phyloP scores from a whole-genome alignment of 345 rosid genomes.

The Mangifera indica region DNA sequence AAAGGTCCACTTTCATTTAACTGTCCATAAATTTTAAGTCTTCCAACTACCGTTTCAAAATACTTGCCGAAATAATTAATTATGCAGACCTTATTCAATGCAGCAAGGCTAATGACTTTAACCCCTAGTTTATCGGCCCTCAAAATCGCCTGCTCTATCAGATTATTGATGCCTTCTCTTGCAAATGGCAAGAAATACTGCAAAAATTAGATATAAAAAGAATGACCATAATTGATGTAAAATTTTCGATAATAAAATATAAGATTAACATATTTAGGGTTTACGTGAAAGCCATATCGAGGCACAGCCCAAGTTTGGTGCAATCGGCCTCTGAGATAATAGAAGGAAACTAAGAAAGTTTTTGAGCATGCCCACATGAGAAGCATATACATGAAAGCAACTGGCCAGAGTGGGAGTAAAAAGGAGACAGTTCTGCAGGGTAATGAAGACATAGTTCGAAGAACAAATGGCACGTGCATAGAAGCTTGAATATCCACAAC shows the following conservation, averaged over 20 bases:
- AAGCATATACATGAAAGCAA: slow-evolving; percentile 41
- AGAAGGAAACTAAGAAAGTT: slow-evolving; percentile 55
- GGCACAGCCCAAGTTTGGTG: slow-evolving; percentile 89
- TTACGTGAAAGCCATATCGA: slow-evolving; percentile 84
- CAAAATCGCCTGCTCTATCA: slow-evolving; percentile 77
- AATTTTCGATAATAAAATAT: too few species aligned
- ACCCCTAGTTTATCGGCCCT: slow-evolving; percentile 80
- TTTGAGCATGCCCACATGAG: slow-evolving; percentile 82
- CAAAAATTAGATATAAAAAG: slow-evolving; percentile 7
- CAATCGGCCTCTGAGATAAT: slow-evolving; percentile 58
- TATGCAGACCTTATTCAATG: slow-evolving; percentile 67
- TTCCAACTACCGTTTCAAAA: slow-evolving; percentile 28
- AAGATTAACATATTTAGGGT: too few species aligned
- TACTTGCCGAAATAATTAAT: neutral
- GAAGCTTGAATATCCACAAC: slow-evolving; percentile 66
- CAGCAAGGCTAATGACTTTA: slow-evolving; percentile 96
- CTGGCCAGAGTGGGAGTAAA: slow-evolving; percentile 51
- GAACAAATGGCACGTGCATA: slow-evolving; percentile 67
- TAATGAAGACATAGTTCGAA: slow-evolving; percentile 53
- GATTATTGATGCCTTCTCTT: slow-evolving; percentile 71
- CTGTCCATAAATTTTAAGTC: slow-evolving; percentile 17
- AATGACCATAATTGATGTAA: too few species aligned
- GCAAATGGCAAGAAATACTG: slow-evolving; percentile 99
- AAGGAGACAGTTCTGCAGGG: slow-evolving; percentile 48
- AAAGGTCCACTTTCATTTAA: neutral